Conservation (phyloP, 1,284 basidiomycete genomes). For the Cryptococcus hybrid region DNA sequence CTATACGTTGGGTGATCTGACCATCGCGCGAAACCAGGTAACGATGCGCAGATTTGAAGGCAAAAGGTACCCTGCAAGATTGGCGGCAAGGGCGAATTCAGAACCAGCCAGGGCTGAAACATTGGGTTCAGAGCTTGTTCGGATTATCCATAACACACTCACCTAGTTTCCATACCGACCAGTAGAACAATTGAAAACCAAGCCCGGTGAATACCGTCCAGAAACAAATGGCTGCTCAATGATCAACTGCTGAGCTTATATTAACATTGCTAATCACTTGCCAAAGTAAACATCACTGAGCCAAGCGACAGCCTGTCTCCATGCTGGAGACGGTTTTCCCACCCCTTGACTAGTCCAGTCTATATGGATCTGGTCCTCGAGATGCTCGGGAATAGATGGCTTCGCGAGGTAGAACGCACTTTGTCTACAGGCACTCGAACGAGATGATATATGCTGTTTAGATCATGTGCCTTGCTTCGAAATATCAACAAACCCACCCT, state of each 20-base stretch:
- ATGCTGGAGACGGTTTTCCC: background rate
- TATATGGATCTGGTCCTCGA: background rate
- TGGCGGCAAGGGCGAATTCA: slow-evolving; percentile 66
- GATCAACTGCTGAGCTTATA: background rate
- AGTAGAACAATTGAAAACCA: slow-evolving; percentile 83
- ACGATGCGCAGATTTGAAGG: slow-evolving; percentile 52
- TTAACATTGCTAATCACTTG: slow-evolving; percentile 12
- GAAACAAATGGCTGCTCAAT: slow-evolving; percentile 68
- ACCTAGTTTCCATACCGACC: slow-evolving; percentile 84
- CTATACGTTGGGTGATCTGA: slow-evolving; percentile 53
- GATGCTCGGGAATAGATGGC: background rate
- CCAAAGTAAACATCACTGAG: slow-evolving; percentile 44
- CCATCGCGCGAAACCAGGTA: slow-evolving; percentile 57
- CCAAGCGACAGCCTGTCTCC: slow-evolving; percentile 25
- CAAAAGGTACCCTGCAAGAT: slow-evolving; percentile 65
- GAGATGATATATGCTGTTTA: no score
- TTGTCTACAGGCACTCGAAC: no score
- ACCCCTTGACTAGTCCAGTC: slow-evolving; percentile 11
- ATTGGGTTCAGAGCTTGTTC: slow-evolving; percentile 3
- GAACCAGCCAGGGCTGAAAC: slow-evolving; percentile 58
- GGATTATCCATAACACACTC: slow-evolving; percentile 35
- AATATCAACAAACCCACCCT: no score
- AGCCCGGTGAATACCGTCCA: slow-evolving; percentile 86
- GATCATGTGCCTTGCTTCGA: no score
- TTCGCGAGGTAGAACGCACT: slow-evolving; percentile 3